Evolutionary conservation across 257 asterid species (phyloP).

Genomic region (Echites panduratus): DNA sequence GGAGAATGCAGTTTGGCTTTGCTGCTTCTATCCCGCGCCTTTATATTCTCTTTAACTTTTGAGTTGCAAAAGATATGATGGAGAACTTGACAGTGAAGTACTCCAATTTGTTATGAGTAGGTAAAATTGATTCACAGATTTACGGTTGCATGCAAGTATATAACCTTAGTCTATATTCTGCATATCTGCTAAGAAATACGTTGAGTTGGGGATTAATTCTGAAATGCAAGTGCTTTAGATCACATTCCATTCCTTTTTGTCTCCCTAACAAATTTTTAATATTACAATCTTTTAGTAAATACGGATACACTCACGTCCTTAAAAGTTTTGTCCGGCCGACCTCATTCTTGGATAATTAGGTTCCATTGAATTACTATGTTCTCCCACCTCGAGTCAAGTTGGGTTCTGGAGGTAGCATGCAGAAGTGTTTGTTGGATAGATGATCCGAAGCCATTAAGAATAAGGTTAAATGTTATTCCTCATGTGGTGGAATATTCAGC

Average conservation of each 20-base stretch:
- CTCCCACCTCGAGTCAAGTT: background rate
- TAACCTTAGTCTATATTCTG: background rate
- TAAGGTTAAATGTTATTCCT: background rate
- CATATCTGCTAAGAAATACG: background rate
- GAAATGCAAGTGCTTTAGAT: background rate
- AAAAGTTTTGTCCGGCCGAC: too few species aligned
- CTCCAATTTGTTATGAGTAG: background rate
- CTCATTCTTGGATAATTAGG: background rate
- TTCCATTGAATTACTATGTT: background rate
- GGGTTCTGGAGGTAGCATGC: background rate
- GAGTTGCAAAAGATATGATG: background rate
- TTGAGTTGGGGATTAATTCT: background rate
- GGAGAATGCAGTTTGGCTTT: background rate
- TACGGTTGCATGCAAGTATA: background rate
- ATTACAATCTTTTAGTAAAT: background rate
- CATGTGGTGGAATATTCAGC: background rate
- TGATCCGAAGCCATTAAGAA: background rate
- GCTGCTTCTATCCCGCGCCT: background rate
- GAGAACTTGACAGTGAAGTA: background rate
- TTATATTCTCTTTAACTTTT: background rate
- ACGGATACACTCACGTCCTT: background rate
- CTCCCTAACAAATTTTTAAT: background rate
- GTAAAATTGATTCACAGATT: too few species aligned
- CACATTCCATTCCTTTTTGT: background rate
- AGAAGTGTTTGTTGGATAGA: background rate